These are phyloP conservation scores for Exobasidium rhododendri DNA, from an alignment of 1,284 basidiomycete species.

Conservation along the genomic window DNA sequence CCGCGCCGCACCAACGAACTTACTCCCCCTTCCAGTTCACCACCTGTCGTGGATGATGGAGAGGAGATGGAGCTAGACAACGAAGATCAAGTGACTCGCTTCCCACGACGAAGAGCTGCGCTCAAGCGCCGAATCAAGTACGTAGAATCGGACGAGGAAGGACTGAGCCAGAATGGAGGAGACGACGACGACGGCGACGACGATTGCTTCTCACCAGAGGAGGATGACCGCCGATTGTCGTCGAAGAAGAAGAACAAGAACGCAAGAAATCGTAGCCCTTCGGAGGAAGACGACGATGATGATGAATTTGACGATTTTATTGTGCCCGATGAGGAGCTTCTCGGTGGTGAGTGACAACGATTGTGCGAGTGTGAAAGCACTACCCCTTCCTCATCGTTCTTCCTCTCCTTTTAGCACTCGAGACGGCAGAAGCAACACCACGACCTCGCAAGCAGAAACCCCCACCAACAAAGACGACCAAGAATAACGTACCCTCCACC, in stretches of 20 bases:
- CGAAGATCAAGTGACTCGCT: neutral
- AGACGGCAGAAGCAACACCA: neutral
- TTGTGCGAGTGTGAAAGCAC: neutral
- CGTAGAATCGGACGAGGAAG: conserved; percentile 39
- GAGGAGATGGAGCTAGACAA: neutral
- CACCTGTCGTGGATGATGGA: neutral
- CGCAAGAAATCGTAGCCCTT: conserved; percentile 17
- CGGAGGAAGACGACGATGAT: conserved; percentile 23
- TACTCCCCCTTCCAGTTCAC: neutral
- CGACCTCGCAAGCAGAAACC: neutral
- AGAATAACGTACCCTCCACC: too few species aligned
- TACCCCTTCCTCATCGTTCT: too few species aligned
- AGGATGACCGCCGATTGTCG: conserved; percentile 1
- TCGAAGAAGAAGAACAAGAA: conserved; percentile 17
- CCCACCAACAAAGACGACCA: too few species aligned
- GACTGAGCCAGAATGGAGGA: conserved; percentile 5
- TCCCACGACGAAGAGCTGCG: conserved; percentile 9
- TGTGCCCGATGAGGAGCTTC: conserved; percentile 30
- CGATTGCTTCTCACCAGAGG: conserved; percentile 26
- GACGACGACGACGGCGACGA: conserved; percentile 14
- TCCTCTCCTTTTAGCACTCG: too few species aligned
- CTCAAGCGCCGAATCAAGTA: conserved; percentile 34
- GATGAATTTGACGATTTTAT: conserved; percentile 39
- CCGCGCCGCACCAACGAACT: neutral
- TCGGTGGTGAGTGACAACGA: neutral